Percentiles rank a stretch among this genome's conserved stretches.
Conservation (phyloP, 2,329 filamentous ascomycete genomes). For the Zymoseptoria pseudotritici region DNA sequence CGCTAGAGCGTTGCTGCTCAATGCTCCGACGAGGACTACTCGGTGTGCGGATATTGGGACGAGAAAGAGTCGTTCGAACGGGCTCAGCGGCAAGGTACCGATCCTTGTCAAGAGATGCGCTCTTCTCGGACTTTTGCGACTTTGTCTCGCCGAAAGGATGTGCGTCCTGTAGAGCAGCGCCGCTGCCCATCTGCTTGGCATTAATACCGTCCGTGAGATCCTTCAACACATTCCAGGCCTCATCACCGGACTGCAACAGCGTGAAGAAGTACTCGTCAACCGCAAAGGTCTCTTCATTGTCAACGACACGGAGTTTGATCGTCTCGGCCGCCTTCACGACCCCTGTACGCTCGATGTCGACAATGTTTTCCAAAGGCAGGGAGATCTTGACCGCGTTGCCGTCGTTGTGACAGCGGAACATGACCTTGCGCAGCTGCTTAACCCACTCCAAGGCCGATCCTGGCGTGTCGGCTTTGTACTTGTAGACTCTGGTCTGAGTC, state of each 20-base stretch:
- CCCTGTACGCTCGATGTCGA: slow-evolving; percentile 86
- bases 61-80: slow-evolving; percentile 40
- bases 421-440: slow-evolving; percentile 84
- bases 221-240: slow-evolving; percentile 72
- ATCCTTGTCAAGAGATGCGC: background rate
- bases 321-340: slow-evolving; percentile 90
- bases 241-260: slow-evolving; percentile 79
- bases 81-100: slow-evolving; percentile 18
- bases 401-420: slow-evolving; percentile 91
- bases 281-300: slow-evolving; percentile 88
- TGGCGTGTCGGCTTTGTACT: slow-evolving; percentile 81
- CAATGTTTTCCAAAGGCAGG: slow-evolving; percentile 76
- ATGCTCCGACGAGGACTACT: slow-evolving; percentile 37
- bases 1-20: slow-evolving; percentile 37
- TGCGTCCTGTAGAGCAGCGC: slow-evolving; percentile 5
- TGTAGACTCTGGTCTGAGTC: slow-evolving; percentile 74
- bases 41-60: slow-evolving; percentile 30
- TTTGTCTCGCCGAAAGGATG: slow-evolving; percentile 1
- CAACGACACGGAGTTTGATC: slow-evolving; percentile 84
- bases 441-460: slow-evolving; percentile 95
- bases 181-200: slow-evolving; percentile 7
- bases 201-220: slow-evolving; percentile 61
- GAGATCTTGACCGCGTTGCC: slow-evolving; percentile 96
- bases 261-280: slow-evolving; percentile 99
- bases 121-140: background rate